Percentiles rank a stretch among this genome's conserved stretches.
Evolutionary conservation across 257 asterid genomes (phyloP).

Genomic region (Anisodus tanguticus): DNA sequence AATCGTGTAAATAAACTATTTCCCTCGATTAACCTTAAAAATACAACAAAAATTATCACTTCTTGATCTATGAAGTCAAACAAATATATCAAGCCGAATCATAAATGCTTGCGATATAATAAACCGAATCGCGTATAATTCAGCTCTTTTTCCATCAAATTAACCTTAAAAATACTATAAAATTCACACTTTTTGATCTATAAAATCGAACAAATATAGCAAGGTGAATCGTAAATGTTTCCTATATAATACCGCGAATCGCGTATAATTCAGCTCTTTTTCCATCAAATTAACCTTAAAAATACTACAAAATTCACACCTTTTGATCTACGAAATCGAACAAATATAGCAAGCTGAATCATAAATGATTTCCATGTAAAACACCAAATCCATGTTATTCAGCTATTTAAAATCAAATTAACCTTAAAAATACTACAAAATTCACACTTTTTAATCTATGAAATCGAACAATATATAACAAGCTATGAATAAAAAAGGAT

Average conservation of each 20-base stretch:
- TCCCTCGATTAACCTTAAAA: not conserved
- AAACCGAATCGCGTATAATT: too few species aligned
- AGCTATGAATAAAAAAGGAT: not conserved
- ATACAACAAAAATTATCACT: not conserved
- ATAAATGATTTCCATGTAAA: not conserved
- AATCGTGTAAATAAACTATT: not conserved
- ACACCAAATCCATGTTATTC: not conserved
- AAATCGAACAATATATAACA: not conserved
- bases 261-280: too few species aligned
- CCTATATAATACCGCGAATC: not conserved
- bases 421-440: not conserved
- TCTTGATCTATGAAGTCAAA: not conserved
- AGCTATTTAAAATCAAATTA: too few species aligned
- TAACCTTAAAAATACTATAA: not conserved
- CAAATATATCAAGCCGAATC: not conserved
- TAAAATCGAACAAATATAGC: not conserved
- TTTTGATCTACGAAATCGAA: not conserved
- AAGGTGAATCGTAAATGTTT: too few species aligned
- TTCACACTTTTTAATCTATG: not conserved
- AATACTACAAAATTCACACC: not conserved
- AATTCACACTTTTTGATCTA: conserved; percentile 12
- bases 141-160: too few species aligned
- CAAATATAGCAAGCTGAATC: not conserved
- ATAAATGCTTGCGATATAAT: not conserved
- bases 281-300: not conserved